Evolutionary conservation across 371 early-diverging fungal species (phyloP), one percentile per base, ranked within the genome.

Genomic region (Rhizopus delemar): DNA sequence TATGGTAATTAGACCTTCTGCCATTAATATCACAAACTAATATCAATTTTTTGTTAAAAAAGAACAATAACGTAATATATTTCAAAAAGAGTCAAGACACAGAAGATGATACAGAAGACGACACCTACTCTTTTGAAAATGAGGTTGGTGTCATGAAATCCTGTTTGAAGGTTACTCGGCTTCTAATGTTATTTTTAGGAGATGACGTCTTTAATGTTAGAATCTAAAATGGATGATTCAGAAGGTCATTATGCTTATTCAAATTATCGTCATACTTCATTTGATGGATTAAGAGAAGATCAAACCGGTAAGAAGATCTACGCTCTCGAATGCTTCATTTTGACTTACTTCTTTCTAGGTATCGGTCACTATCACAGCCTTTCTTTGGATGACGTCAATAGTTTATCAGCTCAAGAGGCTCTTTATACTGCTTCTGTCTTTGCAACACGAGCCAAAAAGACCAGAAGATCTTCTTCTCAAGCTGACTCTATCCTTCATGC

Each of bases 401-500:
- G 31, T 29, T 29, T 48, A 12, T 48, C 48, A 2, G 48, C 29
- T 6, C 48, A 48, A 48, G 48, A 48, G 28, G 48, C 48, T 5
- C 29, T 48, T 29, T 48, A 48, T 48, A 48, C 13, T 12, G 46
- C 48, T 5, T 48, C 48, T 15, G 48, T 28, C 29, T 48, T 28
- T 48, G 22, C 15, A 12, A 34, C 16, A 22, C 11, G 28, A 38
- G 12, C 36, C 28, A 39, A 41, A 51, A 28, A 50, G 35, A 9
- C 41, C 43, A 5, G 59, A 59, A 22, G 59, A 8, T 50, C 29
- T 43, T 41, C 39, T 41, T 12, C 34, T 49, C 41, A 41, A 38
- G 13, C 51, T 28, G 33, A 50, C 16, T 57, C 48, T 16, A 51
- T 46, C 32, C 69, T 32, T 52, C 62, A 70, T 53, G 69, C 74